Percentiles rank a stretch among this genome's conserved stretches.
These are phyloP conservation scores for Sicyos baderoa DNA, from an alignment of 306 rosid genomes.

Conservation along the genomic window DNA sequence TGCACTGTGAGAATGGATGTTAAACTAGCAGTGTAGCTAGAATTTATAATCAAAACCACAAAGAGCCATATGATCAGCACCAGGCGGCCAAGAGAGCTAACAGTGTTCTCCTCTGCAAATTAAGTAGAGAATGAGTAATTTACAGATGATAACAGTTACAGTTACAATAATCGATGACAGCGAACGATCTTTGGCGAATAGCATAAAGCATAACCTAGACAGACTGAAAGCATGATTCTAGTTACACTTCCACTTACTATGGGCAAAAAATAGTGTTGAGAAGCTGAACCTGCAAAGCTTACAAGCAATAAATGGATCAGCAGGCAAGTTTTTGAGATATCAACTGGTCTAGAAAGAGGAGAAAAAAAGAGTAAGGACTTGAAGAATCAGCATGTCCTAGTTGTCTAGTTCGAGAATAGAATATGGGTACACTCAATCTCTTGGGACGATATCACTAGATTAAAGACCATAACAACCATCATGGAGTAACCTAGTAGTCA, in stretches of 20 bases:
- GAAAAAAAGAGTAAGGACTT: no score
- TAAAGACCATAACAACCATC: neutral
- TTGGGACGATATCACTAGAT: neutral
- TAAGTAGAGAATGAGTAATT: slow-evolving; percentile 21
- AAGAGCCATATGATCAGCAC: slow-evolving; percentile 86
- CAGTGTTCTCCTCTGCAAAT: slow-evolving; percentile 80
- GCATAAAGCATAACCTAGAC: neutral
- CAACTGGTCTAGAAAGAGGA: no score
- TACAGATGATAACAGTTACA: neutral
- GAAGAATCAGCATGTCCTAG: no score
- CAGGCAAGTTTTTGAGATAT: no score
- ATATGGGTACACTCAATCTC: neutral
- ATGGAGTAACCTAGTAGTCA: no score
- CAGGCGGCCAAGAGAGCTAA: slow-evolving; percentile 76
- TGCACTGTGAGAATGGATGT: slow-evolving; percentile 97
- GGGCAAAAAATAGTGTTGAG: slow-evolving; percentile 87
- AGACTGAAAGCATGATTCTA: neutral
- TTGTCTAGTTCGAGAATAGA: neutral
- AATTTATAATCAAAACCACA: slow-evolving; percentile 88
- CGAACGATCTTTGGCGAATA: neutral
- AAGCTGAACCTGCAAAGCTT: slow-evolving; percentile 86
- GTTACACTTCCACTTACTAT: slow-evolving; percentile 70
- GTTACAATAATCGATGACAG: neutral
- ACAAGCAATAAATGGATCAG: slow-evolving; percentile 18
- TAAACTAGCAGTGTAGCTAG: slow-evolving; percentile 96